phyloP scores from a whole-genome alignment of 164 flowering plant species.

The Magnolia sinica region DNA sequence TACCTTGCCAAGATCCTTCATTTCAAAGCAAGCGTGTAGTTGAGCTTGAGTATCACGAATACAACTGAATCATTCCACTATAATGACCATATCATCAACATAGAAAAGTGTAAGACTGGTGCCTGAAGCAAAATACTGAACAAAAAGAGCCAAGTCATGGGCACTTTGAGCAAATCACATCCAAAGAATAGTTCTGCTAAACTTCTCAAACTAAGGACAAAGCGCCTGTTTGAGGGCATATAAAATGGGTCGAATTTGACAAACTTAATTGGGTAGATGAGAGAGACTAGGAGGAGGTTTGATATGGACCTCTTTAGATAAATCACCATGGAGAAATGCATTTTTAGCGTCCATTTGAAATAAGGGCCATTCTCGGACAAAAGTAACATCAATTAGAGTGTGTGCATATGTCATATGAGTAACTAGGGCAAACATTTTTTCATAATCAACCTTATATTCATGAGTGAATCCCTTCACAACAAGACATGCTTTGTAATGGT shows the following conservation, averaged over 20 bases:
- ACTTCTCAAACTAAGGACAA: not conserved
- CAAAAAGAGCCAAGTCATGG: not conserved
- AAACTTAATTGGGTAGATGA: conserved; percentile 3
- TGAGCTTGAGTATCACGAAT: not conserved
- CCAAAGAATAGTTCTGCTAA: not conserved
- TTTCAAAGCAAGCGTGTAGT: not conserved
- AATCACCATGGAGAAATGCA: not conserved
- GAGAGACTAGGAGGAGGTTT: conserved; percentile 1
- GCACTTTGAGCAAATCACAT: not conserved
- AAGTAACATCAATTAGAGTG: not conserved
- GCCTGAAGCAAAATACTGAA: not conserved
- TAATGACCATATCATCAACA: conserved; percentile 3
- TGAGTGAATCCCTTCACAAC: not conserved
- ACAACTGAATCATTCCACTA: not conserved
- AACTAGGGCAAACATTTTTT: not conserved
- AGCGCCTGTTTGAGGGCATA: conserved; percentile 5
- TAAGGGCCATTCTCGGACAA: not conserved
- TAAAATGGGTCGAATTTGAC: not conserved
- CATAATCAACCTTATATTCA: not conserved
- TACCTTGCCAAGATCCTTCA: conserved; percentile 3
- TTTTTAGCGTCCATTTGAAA: not conserved
- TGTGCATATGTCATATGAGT: not conserved
- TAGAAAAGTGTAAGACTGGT: not conserved
- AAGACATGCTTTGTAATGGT: not conserved
- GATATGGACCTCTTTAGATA: not conserved